Base-by-base conservation (phyloP, 768 basidiomycete species). In the Suillus bovinus region DNA sequence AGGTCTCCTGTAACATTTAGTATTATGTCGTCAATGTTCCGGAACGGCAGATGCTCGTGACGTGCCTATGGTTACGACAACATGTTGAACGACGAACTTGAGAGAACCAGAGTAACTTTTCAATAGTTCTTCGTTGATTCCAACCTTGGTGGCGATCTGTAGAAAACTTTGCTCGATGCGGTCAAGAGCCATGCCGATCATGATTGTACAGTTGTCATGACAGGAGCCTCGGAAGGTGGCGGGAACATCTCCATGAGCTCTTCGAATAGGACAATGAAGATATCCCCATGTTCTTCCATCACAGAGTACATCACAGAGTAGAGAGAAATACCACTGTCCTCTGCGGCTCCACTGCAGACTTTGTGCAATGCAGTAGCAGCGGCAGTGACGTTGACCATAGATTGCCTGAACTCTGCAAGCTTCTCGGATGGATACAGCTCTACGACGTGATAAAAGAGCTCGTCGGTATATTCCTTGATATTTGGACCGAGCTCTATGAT, bases 1-100 rank as follows among this genome's bases (percentile, higher is more conserved):
- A 80, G 59, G 44, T 79, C 76, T 16, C 76, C 78, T 79, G 34
- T 27, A 33, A 57, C 54, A 27, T 38, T 14, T 22, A 4, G 17
- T 38, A 17, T n/a, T 20, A 31, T 16, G 5, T 7, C 22, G 22
- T 38, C 17, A 47, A 44, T 14, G 7, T 59, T 55, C 46, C 4
- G 33, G 31, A n/a, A 61, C 2, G 14, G 20, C 7, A 22, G n/a
- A 8, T 22, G 11, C 16, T 47, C 24, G 14, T 8, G 38, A 49
- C 29, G 24, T 52, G 8, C 74, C 74, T 58, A 60, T 64, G 1
- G 73, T 33, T 7, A 76, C 69, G 7, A 74, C 41, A 39, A 71
- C 47, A 1, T 50, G 64, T 53, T 64, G 63, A 10, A 78, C 59
- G 13, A 67, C 60, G 1, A 71, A 68, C 33, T 66, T 70, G 22